A percentile compares a stretch with the other conserved stretches of the same genome.
These are phyloP conservation scores for Gentiana straminea DNA, from an alignment of 257 asterid species.

Conservation along the genomic window DNA sequence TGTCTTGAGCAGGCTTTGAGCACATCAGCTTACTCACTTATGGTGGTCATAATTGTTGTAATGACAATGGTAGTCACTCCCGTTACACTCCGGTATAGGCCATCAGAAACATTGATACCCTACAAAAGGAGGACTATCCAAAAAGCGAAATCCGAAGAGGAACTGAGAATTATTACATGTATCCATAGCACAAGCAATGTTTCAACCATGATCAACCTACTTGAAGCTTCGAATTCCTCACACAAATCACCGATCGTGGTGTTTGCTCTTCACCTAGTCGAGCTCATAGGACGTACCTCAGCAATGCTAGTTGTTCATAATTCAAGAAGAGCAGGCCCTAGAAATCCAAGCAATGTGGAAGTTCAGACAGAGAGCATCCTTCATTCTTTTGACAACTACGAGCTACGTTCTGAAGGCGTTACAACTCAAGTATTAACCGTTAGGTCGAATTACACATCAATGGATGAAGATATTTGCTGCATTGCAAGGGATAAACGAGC, in stretches of 20 bases:
- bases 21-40: conserved; percentile 44
- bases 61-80: conserved; percentile 68
- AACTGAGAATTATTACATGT: conserved; percentile 64
- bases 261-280: conserved; percentile 66
- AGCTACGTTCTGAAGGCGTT: conserved; percentile 64
- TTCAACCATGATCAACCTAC: conserved; percentile 57
- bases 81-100: conserved; percentile 28
- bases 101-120: conserved; percentile 32
- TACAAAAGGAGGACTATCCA: conserved; percentile 67
- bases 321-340: conserved; percentile 39
- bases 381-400: conserved; percentile 60
- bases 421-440: conserved; percentile 58
- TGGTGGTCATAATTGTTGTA: conserved; percentile 52
- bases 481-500: conserved; percentile 61
- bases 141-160: conserved; percentile 61
- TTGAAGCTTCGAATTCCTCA: conserved; percentile 52
- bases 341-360: conserved; percentile 46
- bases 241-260: conserved; percentile 41
- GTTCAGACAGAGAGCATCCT: conserved; percentile 67
- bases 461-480: conserved; percentile 80
- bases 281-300: conserved; percentile 78
- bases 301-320: conserved; percentile 57
- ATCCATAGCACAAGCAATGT: conserved; percentile 43
- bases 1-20: conserved; percentile 40
- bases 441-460: conserved; percentile 47